Conservation (phyloP, 805 yeast species). For the Kluyveromyces dobzhanskii region DNA sequence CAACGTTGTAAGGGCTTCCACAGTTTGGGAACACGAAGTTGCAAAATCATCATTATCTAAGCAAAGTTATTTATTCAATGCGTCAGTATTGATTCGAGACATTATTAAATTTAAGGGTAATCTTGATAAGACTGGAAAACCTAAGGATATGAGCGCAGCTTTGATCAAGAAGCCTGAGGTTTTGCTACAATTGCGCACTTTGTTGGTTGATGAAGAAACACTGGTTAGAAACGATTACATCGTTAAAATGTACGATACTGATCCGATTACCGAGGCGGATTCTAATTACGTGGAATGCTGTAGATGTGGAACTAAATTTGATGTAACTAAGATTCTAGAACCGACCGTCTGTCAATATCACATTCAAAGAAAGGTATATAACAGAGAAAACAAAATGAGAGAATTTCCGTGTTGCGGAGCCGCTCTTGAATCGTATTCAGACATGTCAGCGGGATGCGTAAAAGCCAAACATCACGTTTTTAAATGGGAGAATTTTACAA, state of each 20-base stretch:
- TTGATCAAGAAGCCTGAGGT: conserved; percentile 10
- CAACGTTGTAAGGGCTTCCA: conserved; percentile 15
- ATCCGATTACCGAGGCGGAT: conserved; percentile 2
- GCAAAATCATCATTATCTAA: conserved; percentile 21
- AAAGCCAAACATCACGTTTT: conserved; percentile 22
- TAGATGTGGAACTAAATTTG: conserved; percentile 26
- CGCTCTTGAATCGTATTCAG: conserved; percentile 20
- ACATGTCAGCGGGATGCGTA: conserved; percentile 23
- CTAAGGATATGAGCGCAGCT: conserved; percentile 1
- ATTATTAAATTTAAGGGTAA: conserved; percentile 23
- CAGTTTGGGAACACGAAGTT: conserved; percentile 20
- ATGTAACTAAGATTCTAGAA: conserved; percentile 17
- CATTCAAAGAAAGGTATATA: conserved; percentile 20
- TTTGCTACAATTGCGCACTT: conserved; percentile 12
- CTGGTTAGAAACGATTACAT: conserved; percentile 22
- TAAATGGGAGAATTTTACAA: conserved; percentile 16
- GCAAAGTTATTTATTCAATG: conserved; percentile 26
- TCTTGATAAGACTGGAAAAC: conserved; percentile 6
- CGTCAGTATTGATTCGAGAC: conserved; percentile 26
- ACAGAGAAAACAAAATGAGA: conserved; percentile 17
- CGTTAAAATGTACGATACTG: conserved; percentile 5
- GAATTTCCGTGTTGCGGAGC: conserved; percentile 31
- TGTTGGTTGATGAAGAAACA: conserved; percentile 13
- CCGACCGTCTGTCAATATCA: conserved; percentile 25
- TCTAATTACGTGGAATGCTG: conserved; percentile 15